Conservation (phyloP, 2,329 filamentous ascomycete species). For the Fusarium odoratissimum region DNA sequence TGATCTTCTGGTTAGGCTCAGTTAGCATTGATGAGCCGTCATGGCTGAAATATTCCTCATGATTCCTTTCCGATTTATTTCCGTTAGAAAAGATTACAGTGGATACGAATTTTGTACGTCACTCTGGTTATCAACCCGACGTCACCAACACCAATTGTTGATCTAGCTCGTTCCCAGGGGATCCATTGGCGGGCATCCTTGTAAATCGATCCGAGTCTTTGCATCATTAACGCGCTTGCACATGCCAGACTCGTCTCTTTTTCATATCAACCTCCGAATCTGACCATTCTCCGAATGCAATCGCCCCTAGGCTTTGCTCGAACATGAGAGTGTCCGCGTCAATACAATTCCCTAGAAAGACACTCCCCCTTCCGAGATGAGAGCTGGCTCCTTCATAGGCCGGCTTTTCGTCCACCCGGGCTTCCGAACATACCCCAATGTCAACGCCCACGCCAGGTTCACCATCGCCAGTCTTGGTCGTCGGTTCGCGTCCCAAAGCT, state of each 20-base stretch:
- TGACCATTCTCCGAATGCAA: slow-evolving; percentile 21
- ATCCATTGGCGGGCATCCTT: slow-evolving; percentile 34
- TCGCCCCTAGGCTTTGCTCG: slow-evolving; percentile 11
- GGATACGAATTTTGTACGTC: slow-evolving; percentile 29
- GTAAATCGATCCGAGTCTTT: slow-evolving; percentile 21
- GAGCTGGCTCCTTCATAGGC: slow-evolving; percentile 56
- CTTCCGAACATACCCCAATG: slow-evolving; percentile 45
- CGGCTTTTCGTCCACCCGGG: slow-evolving; percentile 57
- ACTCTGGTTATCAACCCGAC: slow-evolving; percentile 37
- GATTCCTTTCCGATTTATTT: slow-evolving; percentile 6
- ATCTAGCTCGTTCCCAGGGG: slow-evolving; percentile 16
- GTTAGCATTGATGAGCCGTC: background rate
- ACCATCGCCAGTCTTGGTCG: slow-evolving; percentile 30
- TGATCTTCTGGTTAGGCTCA: background rate
- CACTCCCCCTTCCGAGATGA: slow-evolving; percentile 56
- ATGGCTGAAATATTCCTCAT: background rate
- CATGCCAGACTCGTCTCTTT: slow-evolving; percentile 27
- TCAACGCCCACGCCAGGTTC: slow-evolving; percentile 10
- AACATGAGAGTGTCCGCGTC: slow-evolving; percentile 38
- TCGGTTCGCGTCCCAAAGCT: slow-evolving; percentile 42
- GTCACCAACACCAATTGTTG: slow-evolving; percentile 42
- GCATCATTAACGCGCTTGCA: slow-evolving; percentile 31
- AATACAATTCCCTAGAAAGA: slow-evolving; percentile 3
- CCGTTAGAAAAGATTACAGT: background rate
- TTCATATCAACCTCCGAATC: background rate